A percentile compares a stretch with the other conserved stretches of the same genome.
phyloP scores from a whole-genome alignment of 2,329 filamentous ascomycete genomes.

The Sphaerulina musiva region DNA sequence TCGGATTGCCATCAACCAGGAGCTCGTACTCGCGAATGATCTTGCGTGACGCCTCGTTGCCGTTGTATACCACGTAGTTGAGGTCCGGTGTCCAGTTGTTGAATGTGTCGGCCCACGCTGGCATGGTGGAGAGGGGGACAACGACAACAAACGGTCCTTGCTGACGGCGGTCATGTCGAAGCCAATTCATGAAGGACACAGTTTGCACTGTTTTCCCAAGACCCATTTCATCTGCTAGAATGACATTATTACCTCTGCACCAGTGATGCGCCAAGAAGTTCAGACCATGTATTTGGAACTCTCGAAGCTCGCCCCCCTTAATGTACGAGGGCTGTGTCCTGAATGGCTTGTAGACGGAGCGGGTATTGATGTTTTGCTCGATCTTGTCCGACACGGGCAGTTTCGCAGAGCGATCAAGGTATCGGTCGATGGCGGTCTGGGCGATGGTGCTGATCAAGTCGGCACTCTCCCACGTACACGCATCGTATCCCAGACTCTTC shows the following conservation, averaged over 20 bases:
- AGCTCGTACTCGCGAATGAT: slow-evolving; percentile 90
- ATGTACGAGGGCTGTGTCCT: slow-evolving; percentile 82
- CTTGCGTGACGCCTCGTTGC: slow-evolving; percentile 74
- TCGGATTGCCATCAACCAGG: slow-evolving; percentile 75
- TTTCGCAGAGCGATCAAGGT: slow-evolving; percentile 72
- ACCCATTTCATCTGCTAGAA: slow-evolving; percentile 97
- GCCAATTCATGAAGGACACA: slow-evolving; percentile 93
- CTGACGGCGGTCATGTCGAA: slow-evolving; percentile 80
- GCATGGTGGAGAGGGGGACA: slow-evolving; percentile 94
- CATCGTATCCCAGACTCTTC: slow-evolving; percentile 77
- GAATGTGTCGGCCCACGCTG: slow-evolving; percentile 96
- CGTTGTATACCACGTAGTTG: slow-evolving; percentile 95
- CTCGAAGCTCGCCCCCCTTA: slow-evolving; percentile 72
- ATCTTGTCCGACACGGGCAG: slow-evolving; percentile 72
- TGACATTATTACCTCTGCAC: slow-evolving; percentile 89
- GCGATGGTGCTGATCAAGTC: slow-evolving; percentile 69
- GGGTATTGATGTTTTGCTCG: slow-evolving; percentile 68
- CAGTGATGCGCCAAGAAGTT: slow-evolving; percentile 97
- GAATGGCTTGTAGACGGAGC: slow-evolving; percentile 64
- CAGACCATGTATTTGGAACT: slow-evolving; percentile 88
- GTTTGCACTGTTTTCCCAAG: slow-evolving; percentile 97
- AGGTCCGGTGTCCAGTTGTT: slow-evolving; percentile 92
- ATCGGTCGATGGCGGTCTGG: slow-evolving; percentile 86
- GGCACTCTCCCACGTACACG: slow-evolving; percentile 86
- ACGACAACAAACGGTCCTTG: slow-evolving; percentile 95